Percentiles rank a stretch among this genome's conserved stretches.
phyloP scores from a whole-genome alignment of 768 basidiomycete species.

The Glaciozyma antarctica region DNA sequence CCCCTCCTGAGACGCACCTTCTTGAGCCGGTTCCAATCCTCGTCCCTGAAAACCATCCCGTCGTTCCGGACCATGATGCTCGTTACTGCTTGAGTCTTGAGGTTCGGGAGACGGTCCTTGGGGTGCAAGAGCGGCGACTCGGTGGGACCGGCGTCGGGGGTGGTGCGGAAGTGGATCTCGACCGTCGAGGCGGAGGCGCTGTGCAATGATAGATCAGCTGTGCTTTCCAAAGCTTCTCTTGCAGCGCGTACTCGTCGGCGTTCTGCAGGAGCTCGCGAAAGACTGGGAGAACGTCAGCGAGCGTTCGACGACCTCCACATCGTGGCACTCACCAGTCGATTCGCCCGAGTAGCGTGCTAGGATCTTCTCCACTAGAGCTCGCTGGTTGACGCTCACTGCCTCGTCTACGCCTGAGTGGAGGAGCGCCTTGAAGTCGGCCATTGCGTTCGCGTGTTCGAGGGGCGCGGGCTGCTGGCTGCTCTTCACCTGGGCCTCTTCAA shows the following conservation, averaged over 20 bases:
- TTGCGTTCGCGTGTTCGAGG: not conserved
- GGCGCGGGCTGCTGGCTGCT: too few species aligned
- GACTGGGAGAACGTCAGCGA: constrained; percentile 39
- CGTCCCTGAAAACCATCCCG: constrained; percentile 66
- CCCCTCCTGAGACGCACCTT: constrained; percentile 55
- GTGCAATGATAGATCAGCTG: not conserved
- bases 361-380: constrained; percentile 43
- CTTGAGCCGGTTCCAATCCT: constrained; percentile 81
- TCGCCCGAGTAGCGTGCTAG: constrained; percentile 91
- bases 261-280: constrained; percentile 87
- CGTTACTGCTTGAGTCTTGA: constrained; percentile 52
- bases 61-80: constrained; percentile 66
- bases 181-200: constrained; percentile 43
- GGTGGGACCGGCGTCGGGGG: not conserved
- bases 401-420: constrained; percentile 23
- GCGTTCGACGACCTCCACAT: constrained; percentile 20
- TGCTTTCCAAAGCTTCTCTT: not conserved
- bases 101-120: constrained; percentile 1
- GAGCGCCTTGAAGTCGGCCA: constrained; percentile 13
- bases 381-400: constrained; percentile 29
- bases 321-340: constrained; percentile 53
- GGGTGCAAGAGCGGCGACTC: constrained; percentile 9
- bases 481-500: too few species aligned
- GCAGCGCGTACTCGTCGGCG: constrained; percentile 74
- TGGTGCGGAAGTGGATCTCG: constrained; percentile 62